Conservation (phyloP, 1,284 basidiomycete genomes). For the Trametes hirsuta region DNA sequence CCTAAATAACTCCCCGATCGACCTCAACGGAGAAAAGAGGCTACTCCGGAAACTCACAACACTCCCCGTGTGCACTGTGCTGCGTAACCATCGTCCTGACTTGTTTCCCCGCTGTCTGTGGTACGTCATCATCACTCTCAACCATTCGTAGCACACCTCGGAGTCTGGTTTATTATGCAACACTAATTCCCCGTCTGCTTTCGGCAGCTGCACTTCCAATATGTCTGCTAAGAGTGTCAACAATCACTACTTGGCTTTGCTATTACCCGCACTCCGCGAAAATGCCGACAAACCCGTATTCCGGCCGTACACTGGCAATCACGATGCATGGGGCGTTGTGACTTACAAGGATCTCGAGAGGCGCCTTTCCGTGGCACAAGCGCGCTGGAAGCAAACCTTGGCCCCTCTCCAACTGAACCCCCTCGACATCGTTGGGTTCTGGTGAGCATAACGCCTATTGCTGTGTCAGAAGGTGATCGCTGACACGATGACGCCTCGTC, state of each 20-base stretch:
- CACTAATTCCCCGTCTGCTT: too few relatives aligned
- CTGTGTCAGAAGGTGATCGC: background rate
- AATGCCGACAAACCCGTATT: conserved; percentile 4
- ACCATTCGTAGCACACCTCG: too few relatives aligned
- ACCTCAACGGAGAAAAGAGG: too few relatives aligned
- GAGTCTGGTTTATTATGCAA: too few relatives aligned
- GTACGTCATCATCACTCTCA: too few relatives aligned
- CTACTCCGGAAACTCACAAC: too few relatives aligned
- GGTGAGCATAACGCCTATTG: background rate
- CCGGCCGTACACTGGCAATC: conserved; percentile 2
- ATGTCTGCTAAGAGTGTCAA: background rate
- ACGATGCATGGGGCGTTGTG: conserved; percentile 7
- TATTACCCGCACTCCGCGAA: conserved; percentile 8
- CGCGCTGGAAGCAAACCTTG: conserved; percentile 6
- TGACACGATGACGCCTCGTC: background rate
- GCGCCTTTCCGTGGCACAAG: conserved; percentile 1
- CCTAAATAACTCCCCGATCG: too few relatives aligned
- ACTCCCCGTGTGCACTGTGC: too few relatives aligned
- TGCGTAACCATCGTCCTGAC: too few relatives aligned
- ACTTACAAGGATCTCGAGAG: conserved; percentile 10
- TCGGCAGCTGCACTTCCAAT: background rate
- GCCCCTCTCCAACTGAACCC: background rate
- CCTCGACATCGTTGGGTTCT: conserved; percentile 10
- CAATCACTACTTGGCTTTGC: conserved; percentile 15
- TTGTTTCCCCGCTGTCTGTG: too few relatives aligned